phyloP scores from a whole-genome alignment of 2,329 filamentous ascomycete genomes.

The Trichocomaceae sp. region DNA sequence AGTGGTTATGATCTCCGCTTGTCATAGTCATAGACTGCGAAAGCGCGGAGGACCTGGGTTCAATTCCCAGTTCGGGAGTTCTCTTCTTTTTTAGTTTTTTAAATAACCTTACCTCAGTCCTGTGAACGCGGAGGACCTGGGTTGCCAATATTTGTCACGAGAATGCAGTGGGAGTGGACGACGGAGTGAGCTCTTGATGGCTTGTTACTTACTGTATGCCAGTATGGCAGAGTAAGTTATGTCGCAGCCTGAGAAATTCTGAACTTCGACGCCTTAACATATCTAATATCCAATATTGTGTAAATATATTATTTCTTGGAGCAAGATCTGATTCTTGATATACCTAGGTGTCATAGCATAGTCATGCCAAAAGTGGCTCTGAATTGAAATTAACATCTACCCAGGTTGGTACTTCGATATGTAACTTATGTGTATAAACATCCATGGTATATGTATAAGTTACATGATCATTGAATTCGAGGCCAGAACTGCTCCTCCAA shows the following conservation, averaged over 20 bases:
- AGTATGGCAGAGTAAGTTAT: not conserved
- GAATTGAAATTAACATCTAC: not conserved
- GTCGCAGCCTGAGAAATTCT: conserved; percentile 6
- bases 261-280: not conserved
- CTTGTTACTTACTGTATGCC: too few relatives aligned
- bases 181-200: conserved; percentile 1
- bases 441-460: too few relatives aligned
- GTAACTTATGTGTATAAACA: too few relatives aligned
- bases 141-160: not conserved
- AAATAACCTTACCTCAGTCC: too few relatives aligned
- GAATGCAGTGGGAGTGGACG: conserved; percentile 12
- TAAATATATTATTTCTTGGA: not conserved
- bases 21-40: too few relatives aligned
- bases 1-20: too few relatives aligned
- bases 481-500: conserved; percentile 59
- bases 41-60: too few relatives aligned
- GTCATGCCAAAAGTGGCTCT: not conserved
- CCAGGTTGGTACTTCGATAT: conserved; percentile 29
- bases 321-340: not conserved
- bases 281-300: not conserved
- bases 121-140: too few relatives aligned
- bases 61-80: too few relatives aligned
- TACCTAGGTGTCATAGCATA: not conserved
- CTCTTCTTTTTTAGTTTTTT: too few relatives aligned
- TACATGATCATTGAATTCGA: conserved; percentile 19